Evolutionary conservation across 257 asterid genomes (phyloP).

Genomic region (Salvia rosmarinus): DNA sequence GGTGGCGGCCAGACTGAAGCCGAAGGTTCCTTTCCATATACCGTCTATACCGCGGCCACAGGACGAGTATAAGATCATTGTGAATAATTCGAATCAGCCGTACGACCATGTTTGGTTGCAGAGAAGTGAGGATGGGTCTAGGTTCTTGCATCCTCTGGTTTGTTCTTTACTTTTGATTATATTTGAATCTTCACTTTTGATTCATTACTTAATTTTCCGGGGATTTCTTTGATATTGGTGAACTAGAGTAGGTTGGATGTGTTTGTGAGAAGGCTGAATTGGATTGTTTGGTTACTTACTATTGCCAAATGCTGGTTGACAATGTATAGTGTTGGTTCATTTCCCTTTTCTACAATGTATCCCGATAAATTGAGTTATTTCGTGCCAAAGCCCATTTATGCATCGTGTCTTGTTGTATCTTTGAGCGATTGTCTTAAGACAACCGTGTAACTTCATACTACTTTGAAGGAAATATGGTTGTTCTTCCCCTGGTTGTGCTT

Average conservation of each 20-base stretch:
- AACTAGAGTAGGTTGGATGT: background rate
- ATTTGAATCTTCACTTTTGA: background rate
- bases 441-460: constrained; percentile 2
- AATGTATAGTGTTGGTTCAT: background rate
- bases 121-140: constrained; percentile 73
- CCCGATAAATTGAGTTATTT: no score
- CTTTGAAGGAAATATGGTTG: background rate
- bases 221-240: background rate
- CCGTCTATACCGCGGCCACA: constrained; percentile 74
- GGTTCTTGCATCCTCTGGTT: constrained; percentile 77
- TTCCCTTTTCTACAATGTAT: no score
- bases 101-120: constrained; percentile 92
- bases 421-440: constrained; percentile 10
- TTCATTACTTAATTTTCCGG: background rate
- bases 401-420: background rate
- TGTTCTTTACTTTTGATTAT: constrained; percentile 32
- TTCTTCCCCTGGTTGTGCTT: background rate
- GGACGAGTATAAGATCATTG: constrained; percentile 79
- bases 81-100: constrained; percentile 79
- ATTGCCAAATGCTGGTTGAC: background rate
- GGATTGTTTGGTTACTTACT: background rate
- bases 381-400: background rate
- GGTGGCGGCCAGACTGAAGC: constrained; percentile 71
- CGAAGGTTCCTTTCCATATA: constrained; percentile 82
- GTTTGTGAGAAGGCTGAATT: background rate